Percentiles rank a stretch among this genome's conserved stretches.
Conservation (phyloP, 176 grass and related monocot genomes). For the Puccinellia tenuiflora region DNA sequence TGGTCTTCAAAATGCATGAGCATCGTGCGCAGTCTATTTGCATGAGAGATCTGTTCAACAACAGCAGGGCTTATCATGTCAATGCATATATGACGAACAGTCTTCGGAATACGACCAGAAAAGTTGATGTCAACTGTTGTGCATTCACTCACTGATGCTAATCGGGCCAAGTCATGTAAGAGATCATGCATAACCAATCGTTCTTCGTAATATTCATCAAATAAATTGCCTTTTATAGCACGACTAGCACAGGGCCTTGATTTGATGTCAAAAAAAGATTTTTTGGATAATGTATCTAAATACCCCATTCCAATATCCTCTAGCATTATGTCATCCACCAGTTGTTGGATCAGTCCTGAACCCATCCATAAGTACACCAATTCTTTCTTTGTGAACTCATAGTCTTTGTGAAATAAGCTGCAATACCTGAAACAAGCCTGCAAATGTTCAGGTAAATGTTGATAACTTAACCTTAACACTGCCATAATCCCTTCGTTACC, state of each 20-base stretch:
- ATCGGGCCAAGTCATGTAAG: slow-evolving; percentile 35
- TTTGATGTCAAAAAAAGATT: slow-evolving; percentile 45
- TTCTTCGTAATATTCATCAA: slow-evolving; percentile 9
- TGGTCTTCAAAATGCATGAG: slow-evolving; percentile 29
- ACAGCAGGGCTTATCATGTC: slow-evolving; percentile 6
- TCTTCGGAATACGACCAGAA: not conserved
- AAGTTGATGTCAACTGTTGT: not conserved
- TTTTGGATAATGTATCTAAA: slow-evolving; percentile 18
- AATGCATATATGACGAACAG: not conserved
- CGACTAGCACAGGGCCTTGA: not conserved
- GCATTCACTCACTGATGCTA: slow-evolving; percentile 38
- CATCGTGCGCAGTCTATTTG: slow-evolving; percentile 37
- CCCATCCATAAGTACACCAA: slow-evolving; percentile 41
- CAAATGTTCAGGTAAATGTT: slow-evolving; percentile 37
- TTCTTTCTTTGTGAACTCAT: slow-evolving; percentile 30
- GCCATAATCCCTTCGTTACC: slow-evolving; percentile 24
- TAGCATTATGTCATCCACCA: not conserved
- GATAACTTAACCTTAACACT: slow-evolving; percentile 36
- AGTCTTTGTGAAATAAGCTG: slow-evolving; percentile 36
- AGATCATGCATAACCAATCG: slow-evolving; percentile 32
- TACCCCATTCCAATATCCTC: slow-evolving; percentile 32
- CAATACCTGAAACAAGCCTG: slow-evolving; percentile 48
- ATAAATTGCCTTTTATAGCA: not conserved
- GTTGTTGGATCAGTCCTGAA: slow-evolving; percentile 6
- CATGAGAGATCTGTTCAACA: slow-evolving; percentile 18